phyloP scores from a whole-genome alignment of 139 green algal species.

The Chlamydomonas sphaeroides region DNA sequence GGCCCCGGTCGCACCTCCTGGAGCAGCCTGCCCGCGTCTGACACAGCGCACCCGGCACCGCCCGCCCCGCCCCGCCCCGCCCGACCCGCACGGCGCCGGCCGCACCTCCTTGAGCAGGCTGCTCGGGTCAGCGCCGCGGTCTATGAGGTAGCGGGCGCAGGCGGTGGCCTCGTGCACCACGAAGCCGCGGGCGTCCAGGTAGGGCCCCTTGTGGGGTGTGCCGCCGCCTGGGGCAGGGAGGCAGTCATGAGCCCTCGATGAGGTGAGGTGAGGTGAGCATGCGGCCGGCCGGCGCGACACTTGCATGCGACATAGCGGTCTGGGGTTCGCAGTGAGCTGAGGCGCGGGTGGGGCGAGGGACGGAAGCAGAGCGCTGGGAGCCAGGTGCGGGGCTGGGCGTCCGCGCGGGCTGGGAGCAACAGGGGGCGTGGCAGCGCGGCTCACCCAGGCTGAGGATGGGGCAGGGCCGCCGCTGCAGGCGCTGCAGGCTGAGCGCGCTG shows the following conservation, averaged over 20 bases:
- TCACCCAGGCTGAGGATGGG: neutral
- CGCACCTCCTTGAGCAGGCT: conserved; percentile 19
- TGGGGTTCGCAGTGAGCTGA: neutral
- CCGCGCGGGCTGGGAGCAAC: neutral
- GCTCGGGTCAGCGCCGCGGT: neutral
- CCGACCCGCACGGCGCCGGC: neutral
- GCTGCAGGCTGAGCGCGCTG: conserved; percentile 12
- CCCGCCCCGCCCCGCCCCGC: too few species aligned
- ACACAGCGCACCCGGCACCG: too few species aligned
- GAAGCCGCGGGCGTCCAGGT: conserved; percentile 67
- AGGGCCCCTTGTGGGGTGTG: conserved; percentile 84
- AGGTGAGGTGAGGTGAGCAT: too few species aligned
- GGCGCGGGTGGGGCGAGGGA: neutral
- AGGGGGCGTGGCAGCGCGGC: neutral
- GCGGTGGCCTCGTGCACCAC: conserved; percentile 74
- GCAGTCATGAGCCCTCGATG: neutral
- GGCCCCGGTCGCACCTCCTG: too few species aligned
- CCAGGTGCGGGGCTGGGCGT: too few species aligned
- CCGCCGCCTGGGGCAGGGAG: conserved; percentile 57
- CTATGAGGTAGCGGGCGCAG: conserved; percentile 16
- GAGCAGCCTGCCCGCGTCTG: too few species aligned
- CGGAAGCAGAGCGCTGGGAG: neutral
- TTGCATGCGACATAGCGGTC: too few species aligned
- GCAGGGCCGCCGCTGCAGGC: neutral
- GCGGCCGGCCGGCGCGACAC: too few species aligned